Evolutionary conservation across 2,329 filamentous ascomycete species (phyloP).

Genomic region (Aspergillus felis): DNA sequence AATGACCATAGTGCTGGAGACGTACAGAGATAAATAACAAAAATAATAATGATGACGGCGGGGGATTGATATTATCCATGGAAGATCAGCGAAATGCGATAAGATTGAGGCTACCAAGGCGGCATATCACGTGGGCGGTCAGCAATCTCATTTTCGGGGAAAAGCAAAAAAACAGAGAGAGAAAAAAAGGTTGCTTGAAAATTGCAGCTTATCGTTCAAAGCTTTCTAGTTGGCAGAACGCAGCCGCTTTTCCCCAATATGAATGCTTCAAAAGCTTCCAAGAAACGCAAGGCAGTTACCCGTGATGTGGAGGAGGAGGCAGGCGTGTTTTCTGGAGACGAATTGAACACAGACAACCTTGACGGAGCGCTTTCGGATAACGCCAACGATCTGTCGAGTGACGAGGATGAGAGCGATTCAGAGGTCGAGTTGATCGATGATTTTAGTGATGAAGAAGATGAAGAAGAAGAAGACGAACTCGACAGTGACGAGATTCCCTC

Average conservation of each 20-base stretch:
- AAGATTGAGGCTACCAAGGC: slow-evolving; percentile 20
- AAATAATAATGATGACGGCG: background rate
- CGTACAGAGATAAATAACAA: background rate
- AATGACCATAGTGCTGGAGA: background rate
- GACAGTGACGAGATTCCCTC: slow-evolving; percentile 52
- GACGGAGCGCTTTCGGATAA: slow-evolving; percentile 42
- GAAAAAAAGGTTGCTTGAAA: slow-evolving; percentile 23
- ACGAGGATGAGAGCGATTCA: slow-evolving; percentile 38
- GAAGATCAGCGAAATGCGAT: slow-evolving; percentile 17
- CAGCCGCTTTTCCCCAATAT: slow-evolving; percentile 21
- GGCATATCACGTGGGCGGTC: slow-evolving; percentile 38
- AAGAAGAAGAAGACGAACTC: slow-evolving; percentile 47
- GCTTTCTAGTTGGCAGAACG: background rate
- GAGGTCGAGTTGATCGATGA: slow-evolving; percentile 56
- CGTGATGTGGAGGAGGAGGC: slow-evolving; percentile 49
- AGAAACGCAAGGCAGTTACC: slow-evolving; percentile 64
- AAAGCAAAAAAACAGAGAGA: slow-evolving; percentile 12
- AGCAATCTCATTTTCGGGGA: slow-evolving; percentile 12
- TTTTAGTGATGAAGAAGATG: slow-evolving; percentile 46
- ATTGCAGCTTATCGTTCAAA: slow-evolving; percentile 6
- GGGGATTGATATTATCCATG: background rate
- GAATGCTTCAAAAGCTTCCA: slow-evolving; percentile 38
- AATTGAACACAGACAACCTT: slow-evolving; percentile 48
- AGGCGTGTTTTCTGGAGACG: slow-evolving; percentile 56
- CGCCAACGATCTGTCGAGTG: slow-evolving; percentile 36